phyloP scores from a whole-genome alignment of 2,329 filamentous ascomycete species.

The Ceratocystis ficicola region DNA sequence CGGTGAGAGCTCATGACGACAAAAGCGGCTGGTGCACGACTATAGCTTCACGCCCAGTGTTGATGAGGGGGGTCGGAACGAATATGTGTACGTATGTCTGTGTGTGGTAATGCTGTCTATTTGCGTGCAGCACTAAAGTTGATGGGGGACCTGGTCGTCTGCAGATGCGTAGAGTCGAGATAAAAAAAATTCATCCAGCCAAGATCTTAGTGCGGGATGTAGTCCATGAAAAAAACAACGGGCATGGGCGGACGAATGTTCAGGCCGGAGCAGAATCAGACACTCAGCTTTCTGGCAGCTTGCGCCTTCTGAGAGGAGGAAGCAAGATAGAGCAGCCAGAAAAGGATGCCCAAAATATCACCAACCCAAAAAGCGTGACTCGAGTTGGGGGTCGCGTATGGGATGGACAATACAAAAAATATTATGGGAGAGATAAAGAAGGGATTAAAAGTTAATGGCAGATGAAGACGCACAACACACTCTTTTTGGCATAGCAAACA shows the following conservation, averaged over 20 bases:
- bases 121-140: not conserved
- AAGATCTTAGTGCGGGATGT: not conserved
- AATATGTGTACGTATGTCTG: not conserved
- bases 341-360: constrained; percentile 8
- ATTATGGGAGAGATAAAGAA: not conserved
- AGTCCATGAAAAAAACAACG: not conserved
- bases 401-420: not conserved
- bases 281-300: not conserved
- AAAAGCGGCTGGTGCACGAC: not conserved
- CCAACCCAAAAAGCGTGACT: constrained; percentile 8
- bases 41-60: not conserved
- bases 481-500: not conserved
- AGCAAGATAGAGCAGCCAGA: not conserved
- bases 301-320: not conserved
- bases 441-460: not conserved
- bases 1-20: constrained; percentile 15
- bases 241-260: not conserved
- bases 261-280: not conserved
- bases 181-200: not conserved
- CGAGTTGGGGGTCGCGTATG: not conserved
- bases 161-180: not conserved
- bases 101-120: not conserved
- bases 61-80: not conserved
- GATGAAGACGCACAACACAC: constrained; percentile 7
- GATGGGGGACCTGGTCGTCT: not conserved